Percentiles rank a stretch among this genome's conserved stretches.
Conservation (phyloP, 2,329 filamentous ascomycete genomes). For the Gaeumannomyces tritici region DNA sequence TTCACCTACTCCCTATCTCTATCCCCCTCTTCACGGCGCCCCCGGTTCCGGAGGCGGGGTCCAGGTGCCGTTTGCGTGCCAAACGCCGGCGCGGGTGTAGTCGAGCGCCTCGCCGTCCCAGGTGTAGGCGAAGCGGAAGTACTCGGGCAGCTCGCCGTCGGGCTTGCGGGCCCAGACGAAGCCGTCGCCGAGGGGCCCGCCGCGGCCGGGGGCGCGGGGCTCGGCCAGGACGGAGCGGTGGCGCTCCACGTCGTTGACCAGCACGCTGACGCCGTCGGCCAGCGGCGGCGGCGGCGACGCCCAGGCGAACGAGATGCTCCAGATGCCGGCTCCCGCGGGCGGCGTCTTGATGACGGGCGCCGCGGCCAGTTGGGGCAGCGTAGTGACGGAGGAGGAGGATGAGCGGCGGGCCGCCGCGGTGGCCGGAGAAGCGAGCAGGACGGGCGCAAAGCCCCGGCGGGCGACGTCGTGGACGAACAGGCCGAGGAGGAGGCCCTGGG, state of each 20-base stretch:
- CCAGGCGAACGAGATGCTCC: conserved; percentile 35
- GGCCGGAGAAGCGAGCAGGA: conserved; percentile 47
- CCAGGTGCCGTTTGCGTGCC: conserved; percentile 18
- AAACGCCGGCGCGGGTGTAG: conserved; percentile 17
- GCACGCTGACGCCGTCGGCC: conserved; percentile 19
- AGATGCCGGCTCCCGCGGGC: too few species aligned
- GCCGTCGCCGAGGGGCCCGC: conserved; percentile 4
- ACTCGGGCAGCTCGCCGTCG: conserved; percentile 11
- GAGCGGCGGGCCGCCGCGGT: too few species aligned
- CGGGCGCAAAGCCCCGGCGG: conserved; percentile 64
- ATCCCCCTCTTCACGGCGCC: too few species aligned
- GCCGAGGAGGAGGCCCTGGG: conserved; percentile 63
- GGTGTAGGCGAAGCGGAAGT: conserved; percentile 18
- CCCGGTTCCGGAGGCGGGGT: conserved; percentile 10
- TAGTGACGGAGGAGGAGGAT: background rate
- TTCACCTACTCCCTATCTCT: too few species aligned
- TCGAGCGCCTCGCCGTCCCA: conserved; percentile 14
- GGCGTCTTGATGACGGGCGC: too few species aligned
- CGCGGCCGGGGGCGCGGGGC: conserved; percentile 2
- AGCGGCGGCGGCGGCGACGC: background rate
- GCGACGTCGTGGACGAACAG: conserved; percentile 72
- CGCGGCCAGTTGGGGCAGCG: too few species aligned
- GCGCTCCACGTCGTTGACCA: conserved; percentile 20
- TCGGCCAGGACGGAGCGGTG: conserved; percentile 14
- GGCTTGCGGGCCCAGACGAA: conserved; percentile 14